Percentiles rank a stretch among this genome's conserved stretches.
Conservation (phyloP, 192 early-diverging fungal genomes). For the Spinellus fusiger region DNA sequence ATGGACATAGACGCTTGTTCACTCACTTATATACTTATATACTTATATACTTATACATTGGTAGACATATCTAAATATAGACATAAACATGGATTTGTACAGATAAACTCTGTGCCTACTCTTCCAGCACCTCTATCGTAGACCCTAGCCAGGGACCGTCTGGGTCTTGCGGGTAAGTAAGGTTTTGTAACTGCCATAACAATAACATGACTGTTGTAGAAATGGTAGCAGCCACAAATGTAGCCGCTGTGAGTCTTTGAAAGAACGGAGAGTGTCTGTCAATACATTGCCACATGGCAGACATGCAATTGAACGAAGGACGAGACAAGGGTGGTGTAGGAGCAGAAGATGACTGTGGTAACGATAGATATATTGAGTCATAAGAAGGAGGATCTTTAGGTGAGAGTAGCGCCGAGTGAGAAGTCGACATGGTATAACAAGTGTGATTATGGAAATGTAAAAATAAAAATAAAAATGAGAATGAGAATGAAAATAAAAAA, state of each 20-base stretch:
- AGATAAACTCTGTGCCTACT: background rate
- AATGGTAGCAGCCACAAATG: slow-evolving; percentile 21
- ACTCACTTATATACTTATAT: no score
- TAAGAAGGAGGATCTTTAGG: slow-evolving; percentile 27
- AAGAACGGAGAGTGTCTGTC: slow-evolving; percentile 14
- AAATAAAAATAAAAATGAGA: background rate
- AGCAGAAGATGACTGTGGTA: slow-evolving; percentile 2
- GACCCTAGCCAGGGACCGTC: slow-evolving; percentile 12
- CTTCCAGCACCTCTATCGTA: background rate
- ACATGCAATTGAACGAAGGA: background rate
- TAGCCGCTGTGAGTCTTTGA: slow-evolving; percentile 14
- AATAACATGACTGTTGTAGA: slow-evolving; percentile 24
- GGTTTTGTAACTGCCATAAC: slow-evolving; percentile 25
- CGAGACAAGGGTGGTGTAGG: background rate
- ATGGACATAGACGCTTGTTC: no score
- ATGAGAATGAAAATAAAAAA: background rate
- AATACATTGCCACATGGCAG: slow-evolving; percentile 4
- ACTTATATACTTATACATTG: no score
- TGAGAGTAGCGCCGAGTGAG: background rate
- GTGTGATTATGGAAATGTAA: background rate
- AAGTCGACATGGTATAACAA: background rate
- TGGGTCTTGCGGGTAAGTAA: slow-evolving; percentile 6
- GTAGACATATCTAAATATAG: no score
- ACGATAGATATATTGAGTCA: slow-evolving; percentile 16
- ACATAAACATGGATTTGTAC: no score